phyloP scores from a whole-genome alignment of 1,284 basidiomycete genomes.

The Ceratobasidium sp. region DNA sequence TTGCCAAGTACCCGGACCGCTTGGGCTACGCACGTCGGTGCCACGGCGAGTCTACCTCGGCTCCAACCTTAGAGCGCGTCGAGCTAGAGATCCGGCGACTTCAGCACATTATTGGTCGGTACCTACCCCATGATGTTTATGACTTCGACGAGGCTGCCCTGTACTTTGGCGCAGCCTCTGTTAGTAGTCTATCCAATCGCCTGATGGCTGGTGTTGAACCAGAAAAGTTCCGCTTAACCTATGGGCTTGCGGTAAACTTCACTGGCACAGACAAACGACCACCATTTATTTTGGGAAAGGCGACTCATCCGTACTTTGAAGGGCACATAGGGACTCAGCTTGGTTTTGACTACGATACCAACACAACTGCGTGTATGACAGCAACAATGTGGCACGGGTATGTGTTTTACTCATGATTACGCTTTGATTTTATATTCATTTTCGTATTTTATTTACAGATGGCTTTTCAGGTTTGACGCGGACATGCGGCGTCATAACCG shows the following conservation, averaged over 20 bases:
- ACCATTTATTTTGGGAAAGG: constrained; percentile 56
- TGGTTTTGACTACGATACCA: constrained; percentile 55
- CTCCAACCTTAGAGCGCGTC: background rate
- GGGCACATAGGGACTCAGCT: constrained; percentile 51
- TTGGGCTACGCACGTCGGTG: too few relatives aligned
- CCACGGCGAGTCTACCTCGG: too few relatives aligned
- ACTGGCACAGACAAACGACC: constrained; percentile 54
- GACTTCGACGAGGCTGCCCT: constrained; percentile 60
- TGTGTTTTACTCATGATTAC: background rate
- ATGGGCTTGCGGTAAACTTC: constrained; percentile 55
- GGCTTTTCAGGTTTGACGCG: constrained; percentile 10
- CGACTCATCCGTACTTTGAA: constrained; percentile 52
- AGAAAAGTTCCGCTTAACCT: constrained; percentile 54
- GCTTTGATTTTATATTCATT: background rate
- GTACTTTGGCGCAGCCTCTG: constrained; percentile 54
- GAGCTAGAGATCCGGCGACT: constrained; percentile 9
- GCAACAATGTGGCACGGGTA: constrained; percentile 50
- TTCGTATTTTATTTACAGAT: background rate
- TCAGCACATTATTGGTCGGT: constrained; percentile 2
- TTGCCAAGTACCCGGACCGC: too few relatives aligned
- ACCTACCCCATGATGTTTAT: constrained; percentile 55
- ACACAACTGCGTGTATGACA: constrained; percentile 59
- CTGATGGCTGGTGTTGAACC: constrained; percentile 51
- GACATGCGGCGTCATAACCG: constrained; percentile 23
- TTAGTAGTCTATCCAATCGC: constrained; percentile 48